Evolutionary conservation across 2,329 filamentous ascomycete species (phyloP), one percentile per base, ranked within the genome.

Genomic region (Tympanopsis confertula): DNA sequence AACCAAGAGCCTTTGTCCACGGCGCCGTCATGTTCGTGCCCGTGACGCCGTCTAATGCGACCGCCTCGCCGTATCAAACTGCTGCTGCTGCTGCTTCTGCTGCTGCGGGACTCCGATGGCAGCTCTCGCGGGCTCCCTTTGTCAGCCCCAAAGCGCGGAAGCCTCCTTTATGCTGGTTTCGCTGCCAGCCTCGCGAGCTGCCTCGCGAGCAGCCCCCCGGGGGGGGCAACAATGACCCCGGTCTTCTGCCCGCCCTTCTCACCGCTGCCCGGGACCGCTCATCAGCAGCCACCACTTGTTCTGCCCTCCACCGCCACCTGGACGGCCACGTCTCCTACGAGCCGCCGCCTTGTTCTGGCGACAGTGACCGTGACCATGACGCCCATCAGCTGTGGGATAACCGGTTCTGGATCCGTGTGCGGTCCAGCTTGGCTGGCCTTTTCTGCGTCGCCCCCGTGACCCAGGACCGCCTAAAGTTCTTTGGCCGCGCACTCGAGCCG

Each of bases 381-480:
- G 19, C 13, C 15, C 3, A 35, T 46, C 37, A 35, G 4, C 44
- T 38, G 3, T 82, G 67, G 58, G 77, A 82, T 51, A 70, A 73
- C 0, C 70, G 77, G 2, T 81, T 68, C 53, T 82, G 77, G 77
- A 54, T 79, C 13, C 61, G 65, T 13, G 39, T 75, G 7, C 53
- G 55, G 15, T 55, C 62, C 35, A 62, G 64, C 4, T 53, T 65
- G 5, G 62, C 62, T 3, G 58, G 57, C 36, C 50, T 51, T 13
- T 54, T 71, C 13, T 50, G 57, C 14, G 43, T 76, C 2, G 59
- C 58, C 22, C 72, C 72, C 0, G 68, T 71, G 45, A 50, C 57
- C 2, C 44, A 48, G 2, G 58, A 59, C 22, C 54, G 68, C 41
- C 59, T 62, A 29, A 68, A 69, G 44, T 43, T 54, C 0, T 74